Evolutionary conservation across 1,139 yeast species (phyloP).

Genomic region (Suhomyces atakaporum): DNA sequence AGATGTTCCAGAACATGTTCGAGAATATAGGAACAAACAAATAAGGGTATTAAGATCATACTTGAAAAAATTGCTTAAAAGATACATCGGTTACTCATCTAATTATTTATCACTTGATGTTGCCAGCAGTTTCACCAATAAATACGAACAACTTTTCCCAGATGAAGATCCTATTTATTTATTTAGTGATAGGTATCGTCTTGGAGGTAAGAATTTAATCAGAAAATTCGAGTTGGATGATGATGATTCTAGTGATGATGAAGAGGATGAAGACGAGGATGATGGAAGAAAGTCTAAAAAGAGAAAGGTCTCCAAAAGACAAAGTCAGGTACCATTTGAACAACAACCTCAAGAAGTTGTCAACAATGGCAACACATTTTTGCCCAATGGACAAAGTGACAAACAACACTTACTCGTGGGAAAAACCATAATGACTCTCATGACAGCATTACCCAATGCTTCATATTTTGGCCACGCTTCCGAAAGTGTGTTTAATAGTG

Average conservation of each 20-base stretch:
- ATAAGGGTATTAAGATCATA: constrained; percentile 27
- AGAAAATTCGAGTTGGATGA: constrained; percentile 45
- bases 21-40: constrained; percentile 20
- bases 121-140: constrained; percentile 62
- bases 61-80: constrained; percentile 28
- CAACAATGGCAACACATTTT: constrained; percentile 11
- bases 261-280: constrained; percentile 19
- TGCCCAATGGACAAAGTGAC: constrained; percentile 12
- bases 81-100: constrained; percentile 34
- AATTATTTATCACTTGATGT: constrained; percentile 68
- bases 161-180: constrained; percentile 50
- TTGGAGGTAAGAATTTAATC: constrained; percentile 46
- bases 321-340: constrained; percentile 10
- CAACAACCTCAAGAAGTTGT: constrained; percentile 2
- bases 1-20: constrained; percentile 26
- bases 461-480: constrained; percentile 46
- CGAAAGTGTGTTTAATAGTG: constrained; percentile 43
- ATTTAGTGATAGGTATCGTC: constrained; percentile 48
- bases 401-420: constrained; percentile 43
- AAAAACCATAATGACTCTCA: constrained; percentile 53
- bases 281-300: constrained; percentile 24
- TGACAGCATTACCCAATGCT: constrained; percentile 55
- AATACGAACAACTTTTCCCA: constrained; percentile 69
- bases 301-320: constrained; percentile 18
- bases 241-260: constrained; percentile 13